A percentile compares a stretch with the other conserved stretches of the same genome.
Evolutionary conservation across 73 alveolate genomes (phyloP).

Genomic region (Durusdinium trenchii): DNA sequence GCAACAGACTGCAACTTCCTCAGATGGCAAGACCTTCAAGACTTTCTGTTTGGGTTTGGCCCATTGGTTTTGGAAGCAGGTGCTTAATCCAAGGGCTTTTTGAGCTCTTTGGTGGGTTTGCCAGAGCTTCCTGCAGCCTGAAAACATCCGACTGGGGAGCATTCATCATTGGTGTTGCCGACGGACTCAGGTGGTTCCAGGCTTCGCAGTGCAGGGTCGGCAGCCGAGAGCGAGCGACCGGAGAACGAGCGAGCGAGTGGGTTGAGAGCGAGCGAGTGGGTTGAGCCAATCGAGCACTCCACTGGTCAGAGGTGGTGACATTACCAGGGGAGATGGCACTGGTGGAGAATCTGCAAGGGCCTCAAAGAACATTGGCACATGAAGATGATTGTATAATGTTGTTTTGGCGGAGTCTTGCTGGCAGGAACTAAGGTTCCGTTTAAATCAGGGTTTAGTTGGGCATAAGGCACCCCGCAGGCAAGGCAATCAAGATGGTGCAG

Average conservation of each 20-base stretch:
- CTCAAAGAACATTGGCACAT: too few species aligned
- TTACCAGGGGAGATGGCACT: constrained; percentile 87
- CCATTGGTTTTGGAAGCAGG: too few species aligned
- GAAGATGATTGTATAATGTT: too few species aligned
- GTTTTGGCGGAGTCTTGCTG: too few species aligned
- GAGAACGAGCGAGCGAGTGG: not conserved
- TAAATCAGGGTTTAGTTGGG: too few species aligned
- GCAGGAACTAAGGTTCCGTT: too few species aligned
- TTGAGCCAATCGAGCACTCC: not conserved
- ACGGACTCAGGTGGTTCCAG: constrained; percentile 63
- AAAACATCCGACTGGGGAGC: not conserved
- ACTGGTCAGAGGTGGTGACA: constrained; percentile 56
- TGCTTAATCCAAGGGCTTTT: too few species aligned
- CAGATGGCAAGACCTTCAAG: too few species aligned
- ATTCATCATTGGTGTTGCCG: not conserved
- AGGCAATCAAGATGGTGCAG: too few species aligned
- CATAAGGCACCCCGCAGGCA: too few species aligned
- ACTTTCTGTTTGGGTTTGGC: too few species aligned
- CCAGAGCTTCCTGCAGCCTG: not conserved
- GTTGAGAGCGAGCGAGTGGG: not conserved
- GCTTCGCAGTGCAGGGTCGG: constrained; percentile 85
- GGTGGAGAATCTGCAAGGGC: constrained; percentile 74
- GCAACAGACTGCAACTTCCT: not conserved
- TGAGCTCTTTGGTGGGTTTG: not conserved
- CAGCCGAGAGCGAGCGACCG: not conserved